phyloP scores from a whole-genome alignment of 2,329 filamentous ascomycete species.

The Botryotinia calthae region DNA sequence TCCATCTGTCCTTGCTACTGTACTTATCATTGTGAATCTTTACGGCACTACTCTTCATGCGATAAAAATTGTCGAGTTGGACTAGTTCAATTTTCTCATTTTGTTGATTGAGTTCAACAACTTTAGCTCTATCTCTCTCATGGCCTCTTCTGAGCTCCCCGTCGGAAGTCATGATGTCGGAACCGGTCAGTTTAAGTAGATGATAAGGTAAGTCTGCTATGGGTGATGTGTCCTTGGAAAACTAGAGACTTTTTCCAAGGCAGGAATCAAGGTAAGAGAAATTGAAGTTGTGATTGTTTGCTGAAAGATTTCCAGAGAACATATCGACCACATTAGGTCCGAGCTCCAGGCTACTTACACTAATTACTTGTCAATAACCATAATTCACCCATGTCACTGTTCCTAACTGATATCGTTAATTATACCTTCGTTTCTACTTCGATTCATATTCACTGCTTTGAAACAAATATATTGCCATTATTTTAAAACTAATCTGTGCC shows the following conservation, averaged over 20 bases:
- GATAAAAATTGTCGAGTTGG: not conserved
- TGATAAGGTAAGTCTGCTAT: not conserved
- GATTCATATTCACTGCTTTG: not conserved
- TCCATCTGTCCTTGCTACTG: not conserved
- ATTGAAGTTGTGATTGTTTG: not conserved
- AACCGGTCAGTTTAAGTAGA: too few species aligned
- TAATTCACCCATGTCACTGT: not conserved
- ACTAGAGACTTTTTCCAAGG: not conserved
- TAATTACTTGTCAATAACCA: not conserved
- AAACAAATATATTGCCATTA: too few species aligned
- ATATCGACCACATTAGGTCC: not conserved
- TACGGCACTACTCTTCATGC: not conserved
- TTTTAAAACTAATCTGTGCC: not conserved
- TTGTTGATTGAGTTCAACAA: not conserved
- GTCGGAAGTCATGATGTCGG: not conserved
- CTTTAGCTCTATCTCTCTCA: not conserved
- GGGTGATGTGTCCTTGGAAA: not conserved
- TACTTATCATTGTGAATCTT: not conserved
- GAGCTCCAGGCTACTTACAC: not conserved
- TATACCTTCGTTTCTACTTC: not conserved
- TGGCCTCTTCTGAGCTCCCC: not conserved
- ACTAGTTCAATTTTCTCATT: not conserved
- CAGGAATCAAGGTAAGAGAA: too few species aligned
- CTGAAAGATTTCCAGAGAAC: too few species aligned
- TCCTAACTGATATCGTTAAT: not conserved